phyloP scores from a whole-genome alignment of 2,329 filamentous ascomycete species.

The Pseudogymnoascus sp. region DNA sequence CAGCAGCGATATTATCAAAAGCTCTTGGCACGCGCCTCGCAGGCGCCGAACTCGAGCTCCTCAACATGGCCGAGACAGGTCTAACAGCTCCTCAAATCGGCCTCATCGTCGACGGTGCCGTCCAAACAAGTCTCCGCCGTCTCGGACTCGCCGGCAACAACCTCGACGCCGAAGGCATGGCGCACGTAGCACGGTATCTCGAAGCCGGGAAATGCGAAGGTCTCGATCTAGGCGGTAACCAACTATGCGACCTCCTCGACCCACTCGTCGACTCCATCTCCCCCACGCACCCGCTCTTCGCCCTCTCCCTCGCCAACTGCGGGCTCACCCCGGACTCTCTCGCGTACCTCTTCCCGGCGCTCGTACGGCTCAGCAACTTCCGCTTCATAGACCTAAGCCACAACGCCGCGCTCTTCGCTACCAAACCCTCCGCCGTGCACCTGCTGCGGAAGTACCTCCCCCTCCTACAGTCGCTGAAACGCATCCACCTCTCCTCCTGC shows the following conservation, averaged over 20 bases:
- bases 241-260: slow-evolving; percentile 49
- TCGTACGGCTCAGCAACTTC: slow-evolving; percentile 62
- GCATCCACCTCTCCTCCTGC: slow-evolving; percentile 80
- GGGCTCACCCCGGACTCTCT: slow-evolving; percentile 66
- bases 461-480: slow-evolving; percentile 65
- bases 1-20: slow-evolving; percentile 60
- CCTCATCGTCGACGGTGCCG: slow-evolving; percentile 71
- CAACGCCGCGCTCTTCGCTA: slow-evolving; percentile 71
- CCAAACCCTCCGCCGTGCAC: slow-evolving; percentile 62
- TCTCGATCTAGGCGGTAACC: slow-evolving; percentile 81
- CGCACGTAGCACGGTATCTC: slow-evolving; percentile 69
- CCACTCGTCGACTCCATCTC: slow-evolving; percentile 44
- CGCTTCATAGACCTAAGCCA: slow-evolving; percentile 89
- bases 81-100: slow-evolving; percentile 63
- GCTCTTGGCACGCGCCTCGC: slow-evolving; percentile 69
- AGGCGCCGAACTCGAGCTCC: slow-evolving; percentile 67
- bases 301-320: slow-evolving; percentile 78
- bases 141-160: slow-evolving; percentile 78
- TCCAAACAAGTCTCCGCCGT: slow-evolving; percentile 66
- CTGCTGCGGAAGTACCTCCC: slow-evolving; percentile 72
- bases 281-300: slow-evolving; percentile 56
- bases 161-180: slow-evolving; percentile 63
- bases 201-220: slow-evolving; percentile 72
- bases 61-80: slow-evolving; percentile 74
- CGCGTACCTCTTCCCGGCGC: slow-evolving; percentile 63